Base-by-base conservation (phyloP, 2,329 filamentous ascomycete genomes). In the Raffaelea ambrosiae region DNA sequence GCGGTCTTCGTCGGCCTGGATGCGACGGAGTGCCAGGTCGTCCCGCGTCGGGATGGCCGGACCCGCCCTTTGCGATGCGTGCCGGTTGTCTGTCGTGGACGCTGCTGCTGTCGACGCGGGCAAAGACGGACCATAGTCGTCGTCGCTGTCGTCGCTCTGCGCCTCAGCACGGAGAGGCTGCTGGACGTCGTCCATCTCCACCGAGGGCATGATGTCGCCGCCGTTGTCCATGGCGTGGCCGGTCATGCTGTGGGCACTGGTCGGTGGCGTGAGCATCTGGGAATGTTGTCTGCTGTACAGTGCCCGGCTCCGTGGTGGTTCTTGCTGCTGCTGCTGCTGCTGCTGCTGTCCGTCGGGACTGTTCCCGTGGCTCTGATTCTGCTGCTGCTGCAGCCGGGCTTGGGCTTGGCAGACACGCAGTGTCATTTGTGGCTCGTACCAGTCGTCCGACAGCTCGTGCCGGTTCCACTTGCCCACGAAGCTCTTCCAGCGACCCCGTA, bases 391-490 rank as follows among this genome's bases (percentile, higher is more conserved):
- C 14, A 21, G 35, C 4, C 41, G 16, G 23, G 3, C 26, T 10
- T 68, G 73, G 53, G 72, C 63, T 8, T 45, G 51, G 2, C 53
- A 43, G 5, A 55, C 49, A 5, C 56, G 51, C 44, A 57, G 47
- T 52, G 87, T 79, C 54, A 81, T 86, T 49, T 77, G 77, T 8
- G 89, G 86, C 60, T 94, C 88, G 66, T 97, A 98, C 91, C 91
- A 98, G 42, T 88, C 88, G 64, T 91, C 84, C 4, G 86, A 84
- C 53, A 97, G 72, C 67, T 91, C 87, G 60, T 83, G 84, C 58
- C 81, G 79, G 69, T 98, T 98, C 91, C 93, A 98, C 72, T 89
- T 91, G 4, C 77, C 74, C 13, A 91, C 64, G 59, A 97, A 98
- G 62, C 88, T 91, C 74, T 95, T 95, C 89, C 91, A 98, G 48